These are phyloP conservation scores for Scheffersomyces titani DNA, from an alignment of 1,139 yeast species.

Conservation along the genomic window DNA sequence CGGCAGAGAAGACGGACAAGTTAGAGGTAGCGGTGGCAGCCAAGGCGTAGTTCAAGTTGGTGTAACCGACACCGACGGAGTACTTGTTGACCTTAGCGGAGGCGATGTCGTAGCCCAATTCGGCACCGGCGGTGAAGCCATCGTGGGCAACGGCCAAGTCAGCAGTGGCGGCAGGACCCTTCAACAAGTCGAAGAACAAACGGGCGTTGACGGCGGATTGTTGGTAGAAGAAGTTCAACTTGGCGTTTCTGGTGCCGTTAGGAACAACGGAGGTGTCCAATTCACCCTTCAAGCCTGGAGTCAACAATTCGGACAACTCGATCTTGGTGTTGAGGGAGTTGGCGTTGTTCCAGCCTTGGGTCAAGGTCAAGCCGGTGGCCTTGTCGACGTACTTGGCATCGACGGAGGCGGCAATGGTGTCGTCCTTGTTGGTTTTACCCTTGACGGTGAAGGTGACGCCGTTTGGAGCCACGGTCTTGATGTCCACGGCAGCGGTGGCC, in stretches of 20 bases:
- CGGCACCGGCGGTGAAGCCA: slow-evolving; percentile 97
- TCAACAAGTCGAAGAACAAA: slow-evolving; percentile 91
- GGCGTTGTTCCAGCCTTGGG: slow-evolving; percentile 98
- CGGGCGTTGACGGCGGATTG: slow-evolving; percentile 94
- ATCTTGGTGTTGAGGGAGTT: slow-evolving; percentile 90
- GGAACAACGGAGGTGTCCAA: slow-evolving; percentile 88
- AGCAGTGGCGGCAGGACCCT: slow-evolving; percentile 95
- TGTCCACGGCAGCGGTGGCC: slow-evolving; percentile 83
- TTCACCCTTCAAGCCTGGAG: slow-evolving; percentile 95
- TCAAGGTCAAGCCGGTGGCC: slow-evolving; percentile 87
- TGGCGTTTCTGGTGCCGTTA: slow-evolving; percentile 84
- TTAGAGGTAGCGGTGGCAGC: slow-evolving; percentile 89
- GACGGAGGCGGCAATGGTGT: slow-evolving; percentile 82
- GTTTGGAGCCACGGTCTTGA: slow-evolving; percentile 92
- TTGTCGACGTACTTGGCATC: slow-evolving; percentile 95
- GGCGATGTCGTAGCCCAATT: slow-evolving; percentile 93
- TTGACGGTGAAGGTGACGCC: slow-evolving; percentile 94
- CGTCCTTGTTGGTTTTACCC: slow-evolving; percentile 86
- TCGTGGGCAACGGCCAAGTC: slow-evolving; percentile 94
- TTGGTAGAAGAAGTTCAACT: slow-evolving; percentile 86
- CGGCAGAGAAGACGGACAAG: slow-evolving; percentile 89
- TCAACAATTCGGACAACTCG: slow-evolving; percentile 87
- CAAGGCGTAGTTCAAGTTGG: slow-evolving; percentile 83
- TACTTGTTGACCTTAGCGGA: slow-evolving; percentile 92
- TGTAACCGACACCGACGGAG: slow-evolving; percentile 93